These are phyloP conservation scores for Pichia sporocuriosa DNA, from an alignment of 805 yeast species.

Conservation along the genomic window DNA sequence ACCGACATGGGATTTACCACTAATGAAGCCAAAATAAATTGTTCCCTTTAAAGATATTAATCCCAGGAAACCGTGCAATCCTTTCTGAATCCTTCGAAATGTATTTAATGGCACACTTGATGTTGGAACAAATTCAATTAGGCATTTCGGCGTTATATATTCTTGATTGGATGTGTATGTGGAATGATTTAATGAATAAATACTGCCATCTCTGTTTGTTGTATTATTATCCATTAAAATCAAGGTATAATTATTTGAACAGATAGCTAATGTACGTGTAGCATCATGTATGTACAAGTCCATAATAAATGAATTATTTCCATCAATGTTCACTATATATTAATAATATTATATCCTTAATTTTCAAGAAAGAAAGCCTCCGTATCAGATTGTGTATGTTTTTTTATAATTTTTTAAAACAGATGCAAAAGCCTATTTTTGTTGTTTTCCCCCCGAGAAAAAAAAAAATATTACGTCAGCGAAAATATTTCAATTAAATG, in stretches of 20 bases:
- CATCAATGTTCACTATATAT: too few species aligned
- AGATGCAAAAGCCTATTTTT: too few species aligned
- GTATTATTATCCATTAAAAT: slow-evolving; percentile 6
- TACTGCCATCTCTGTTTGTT: neutral
- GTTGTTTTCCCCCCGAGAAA: too few species aligned
- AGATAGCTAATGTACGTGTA: slow-evolving; percentile 7
- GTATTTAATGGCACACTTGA: slow-evolving; percentile 23
- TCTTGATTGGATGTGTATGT: neutral
- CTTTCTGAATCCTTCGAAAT: slow-evolving; percentile 5
- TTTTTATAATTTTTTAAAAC: too few species aligned
- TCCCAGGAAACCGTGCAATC: slow-evolving; percentile 53
- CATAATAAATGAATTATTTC: too few species aligned
- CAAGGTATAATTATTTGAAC: slow-evolving; percentile 8
- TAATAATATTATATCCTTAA: too few species aligned
- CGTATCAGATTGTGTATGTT: too few species aligned
- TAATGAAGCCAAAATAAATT: slow-evolving; percentile 52
- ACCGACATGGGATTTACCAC: slow-evolving; percentile 49
- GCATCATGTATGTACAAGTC: slow-evolving; percentile 9
- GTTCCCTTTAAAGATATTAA: slow-evolving; percentile 47
- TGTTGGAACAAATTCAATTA: slow-evolving; percentile 50
- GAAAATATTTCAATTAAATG: too few species aligned
- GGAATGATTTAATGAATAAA: neutral
- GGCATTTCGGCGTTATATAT: slow-evolving; percentile 27
- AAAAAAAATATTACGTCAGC: too few species aligned
- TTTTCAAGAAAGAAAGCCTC: too few species aligned